phyloP scores from a whole-genome alignment of 495 filamentous ascomycete genomes.

The Hypoxylon rickii region DNA sequence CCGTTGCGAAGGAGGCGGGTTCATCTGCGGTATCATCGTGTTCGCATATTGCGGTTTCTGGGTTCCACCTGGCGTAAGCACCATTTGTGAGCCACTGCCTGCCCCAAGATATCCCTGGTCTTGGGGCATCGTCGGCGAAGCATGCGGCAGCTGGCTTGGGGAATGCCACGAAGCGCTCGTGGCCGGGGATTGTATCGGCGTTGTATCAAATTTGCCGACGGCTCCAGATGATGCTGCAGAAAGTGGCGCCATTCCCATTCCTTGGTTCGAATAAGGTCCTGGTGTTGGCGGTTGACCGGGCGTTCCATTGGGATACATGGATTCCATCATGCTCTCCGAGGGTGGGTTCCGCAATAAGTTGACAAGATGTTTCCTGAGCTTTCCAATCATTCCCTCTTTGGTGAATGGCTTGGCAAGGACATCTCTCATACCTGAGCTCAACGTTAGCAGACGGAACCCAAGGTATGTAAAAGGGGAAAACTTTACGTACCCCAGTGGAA shows the following conservation, averaged over 20 bases:
- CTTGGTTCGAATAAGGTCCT: slow-evolving; percentile 58
- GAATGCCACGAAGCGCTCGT: slow-evolving; percentile 76
- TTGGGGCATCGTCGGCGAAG: slow-evolving; percentile 58
- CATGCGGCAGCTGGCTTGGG: slow-evolving; percentile 67
- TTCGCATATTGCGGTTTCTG: slow-evolving; percentile 43
- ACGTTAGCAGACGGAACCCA: slow-evolving; percentile 26
- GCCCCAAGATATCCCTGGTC: slow-evolving; percentile 47
- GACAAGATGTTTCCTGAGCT: slow-evolving; percentile 85
- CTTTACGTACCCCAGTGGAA: slow-evolving; percentile 86
- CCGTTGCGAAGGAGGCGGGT: slow-evolving; percentile 33
- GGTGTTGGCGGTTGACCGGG: slow-evolving; percentile 35
- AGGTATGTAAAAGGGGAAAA: background rate
- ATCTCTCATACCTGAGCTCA: slow-evolving; percentile 88
- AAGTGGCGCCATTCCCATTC: slow-evolving; percentile 59
- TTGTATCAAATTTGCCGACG: slow-evolving; percentile 74
- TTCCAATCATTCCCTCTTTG: slow-evolving; percentile 87
- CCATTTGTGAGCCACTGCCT: slow-evolving; percentile 46
- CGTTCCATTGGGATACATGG: slow-evolving; percentile 36
- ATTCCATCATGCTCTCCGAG: slow-evolving; percentile 39
- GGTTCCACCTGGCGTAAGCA: slow-evolving; percentile 49
- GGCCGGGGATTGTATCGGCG: slow-evolving; percentile 75
- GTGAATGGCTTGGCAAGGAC: slow-evolving; percentile 97
- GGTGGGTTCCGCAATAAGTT: slow-evolving; percentile 65
- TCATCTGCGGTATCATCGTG: slow-evolving; percentile 41
- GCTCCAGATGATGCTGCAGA: slow-evolving; percentile 52